A percentile compares a stretch with the other conserved stretches of the same genome.
These are phyloP conservation scores for Hypericum androsaemum DNA, from an alignment of 345 rosid genomes.

Conservation along the genomic window DNA sequence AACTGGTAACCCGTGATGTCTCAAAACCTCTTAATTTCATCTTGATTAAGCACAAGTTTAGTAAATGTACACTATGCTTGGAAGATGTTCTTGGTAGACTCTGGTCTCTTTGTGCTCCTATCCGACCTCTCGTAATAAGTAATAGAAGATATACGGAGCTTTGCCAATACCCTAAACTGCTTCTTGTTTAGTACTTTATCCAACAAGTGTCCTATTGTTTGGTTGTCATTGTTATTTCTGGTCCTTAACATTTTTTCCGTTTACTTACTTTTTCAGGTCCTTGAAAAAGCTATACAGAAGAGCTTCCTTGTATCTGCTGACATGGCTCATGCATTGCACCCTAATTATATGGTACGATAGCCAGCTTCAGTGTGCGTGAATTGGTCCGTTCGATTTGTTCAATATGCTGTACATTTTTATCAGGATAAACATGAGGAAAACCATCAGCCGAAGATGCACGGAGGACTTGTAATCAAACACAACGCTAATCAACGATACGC, in stretches of 20 bases:
- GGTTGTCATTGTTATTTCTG: not conserved
- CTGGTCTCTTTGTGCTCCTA: too few relatives aligned
- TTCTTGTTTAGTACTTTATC: too few relatives aligned
- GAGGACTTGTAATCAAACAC: constrained; percentile 98
- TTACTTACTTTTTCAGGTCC: constrained; percentile 37
- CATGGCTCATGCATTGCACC: constrained; percentile 98
- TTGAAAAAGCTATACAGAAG: constrained; percentile 76
- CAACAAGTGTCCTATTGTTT: too few relatives aligned
- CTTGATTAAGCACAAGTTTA: too few relatives aligned
- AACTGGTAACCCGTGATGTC: too few relatives aligned
- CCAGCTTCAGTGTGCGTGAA: too few relatives aligned
- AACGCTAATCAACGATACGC: constrained; percentile 97
- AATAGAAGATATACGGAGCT: too few relatives aligned
- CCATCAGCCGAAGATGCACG: constrained; percentile 91
- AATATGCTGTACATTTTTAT: constrained; percentile 12
- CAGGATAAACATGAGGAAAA: constrained; percentile 97
- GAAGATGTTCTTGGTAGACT: too few relatives aligned
- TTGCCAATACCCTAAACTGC: too few relatives aligned
- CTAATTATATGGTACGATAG: constrained; percentile 60
- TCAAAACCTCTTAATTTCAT: too few relatives aligned
- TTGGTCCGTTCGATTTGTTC: not conserved
- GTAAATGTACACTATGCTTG: too few relatives aligned
- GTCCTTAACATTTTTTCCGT: constrained; percentile 1
- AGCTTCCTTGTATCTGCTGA: constrained; percentile 92
- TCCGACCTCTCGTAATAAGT: too few relatives aligned